Base-by-base conservation (phyloP, 1,284 basidiomycete species). In the Ganoderma lingzhi region DNA sequence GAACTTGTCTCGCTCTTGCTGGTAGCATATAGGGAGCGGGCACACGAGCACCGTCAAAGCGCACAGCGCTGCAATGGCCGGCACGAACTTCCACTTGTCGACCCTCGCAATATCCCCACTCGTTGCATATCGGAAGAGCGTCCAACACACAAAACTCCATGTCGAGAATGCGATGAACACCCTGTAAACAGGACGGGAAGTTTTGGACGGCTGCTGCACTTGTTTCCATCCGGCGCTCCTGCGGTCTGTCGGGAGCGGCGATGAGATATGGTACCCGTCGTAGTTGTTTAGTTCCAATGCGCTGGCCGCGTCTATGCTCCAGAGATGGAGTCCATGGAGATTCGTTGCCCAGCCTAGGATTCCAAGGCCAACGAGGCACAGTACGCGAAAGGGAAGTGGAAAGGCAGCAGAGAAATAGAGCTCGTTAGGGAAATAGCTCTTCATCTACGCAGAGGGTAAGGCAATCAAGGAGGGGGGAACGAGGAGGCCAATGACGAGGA, bases 81-180 rank as follows among this genome's bases (percentile, higher is more conserved):
- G 93, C 58, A 97, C 84, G 76, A 88, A 90, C 74, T 93, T 92
- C 80, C 89, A 95, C 51, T 82, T 77, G 78, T 97, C 94, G 76
- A 94, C 92, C 64, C 86, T 81, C 10, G 79, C 76, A 48, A 85
- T 76, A 70, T 92, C 86, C 15, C 87, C 90, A 30, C 81, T 82
- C 10, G 91, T 93, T 59, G 87, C 79, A 63, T 82, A 78, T 66
- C 89, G 84, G 79, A 91, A 97, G 35, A 89, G 42, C 6, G 83
- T 65, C 94, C 94, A 97, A 17, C 89, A 88, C 1, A 79, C 73
- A 59, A 89, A 81, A 70, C 87, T 88, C 84, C 90, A 91, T 2
- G 79, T 69, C 2, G 85, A 78, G 77, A 94, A 96, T 35, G 81
- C 80, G 53, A 82, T 62, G 73, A 91, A 91, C 17, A 95, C 82